phyloP scores from a whole-genome alignment of 352 stramenopile species.

The Globisporangium acanthophoron region DNA sequence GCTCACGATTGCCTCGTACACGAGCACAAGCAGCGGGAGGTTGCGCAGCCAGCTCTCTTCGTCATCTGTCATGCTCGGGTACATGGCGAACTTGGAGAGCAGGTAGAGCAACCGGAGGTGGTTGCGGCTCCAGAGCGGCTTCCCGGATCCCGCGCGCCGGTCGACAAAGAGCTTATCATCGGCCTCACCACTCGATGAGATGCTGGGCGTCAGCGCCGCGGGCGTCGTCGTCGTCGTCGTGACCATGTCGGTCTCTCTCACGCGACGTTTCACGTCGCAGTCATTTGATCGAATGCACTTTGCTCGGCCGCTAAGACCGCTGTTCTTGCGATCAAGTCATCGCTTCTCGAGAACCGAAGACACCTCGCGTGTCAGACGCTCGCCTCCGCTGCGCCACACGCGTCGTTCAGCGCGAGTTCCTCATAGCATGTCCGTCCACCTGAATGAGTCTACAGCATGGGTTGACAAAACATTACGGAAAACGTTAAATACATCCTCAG shows the following conservation, averaged over 20 bases:
- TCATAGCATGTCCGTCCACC: background rate
- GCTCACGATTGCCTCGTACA: constrained; percentile 95
- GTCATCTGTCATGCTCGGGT: constrained; percentile 81
- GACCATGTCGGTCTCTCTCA: no score
- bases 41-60: constrained; percentile 96
- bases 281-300: no score
- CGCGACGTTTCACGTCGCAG: background rate
- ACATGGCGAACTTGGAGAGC: constrained; percentile 93
- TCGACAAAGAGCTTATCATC: constrained; percentile 26
- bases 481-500: no score
- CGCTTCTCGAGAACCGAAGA: background rate
- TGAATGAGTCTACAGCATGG: no score
- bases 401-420: background rate
- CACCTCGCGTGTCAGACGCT: background rate
- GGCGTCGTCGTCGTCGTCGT: background rate
- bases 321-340: background rate
- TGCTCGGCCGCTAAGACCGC: background rate
- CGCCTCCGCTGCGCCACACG: background rate
- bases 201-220: background rate
- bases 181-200: no score
- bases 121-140: constrained; percentile 61
- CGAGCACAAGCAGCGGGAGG: constrained; percentile 92
- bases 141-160: background rate
- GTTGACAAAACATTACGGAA: no score
- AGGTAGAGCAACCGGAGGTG: constrained; percentile 96